A percentile compares a stretch with the other conserved stretches of the same genome.
phyloP scores from a whole-genome alignment of 257 asterid genomes.

The Solanum raphanifolium region DNA sequence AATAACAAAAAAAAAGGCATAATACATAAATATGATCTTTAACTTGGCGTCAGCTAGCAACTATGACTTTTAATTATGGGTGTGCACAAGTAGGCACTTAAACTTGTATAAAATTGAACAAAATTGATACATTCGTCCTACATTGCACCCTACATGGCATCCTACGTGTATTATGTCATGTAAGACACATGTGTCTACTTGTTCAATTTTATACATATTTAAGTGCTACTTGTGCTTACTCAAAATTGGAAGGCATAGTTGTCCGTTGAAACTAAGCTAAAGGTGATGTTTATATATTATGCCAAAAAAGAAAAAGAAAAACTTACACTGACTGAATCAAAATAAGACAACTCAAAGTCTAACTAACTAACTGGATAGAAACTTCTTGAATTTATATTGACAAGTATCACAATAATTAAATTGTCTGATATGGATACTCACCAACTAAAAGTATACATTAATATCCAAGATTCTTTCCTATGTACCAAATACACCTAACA shows the following conservation, averaged over 20 bases:
- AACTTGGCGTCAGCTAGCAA: rapidly evolving
- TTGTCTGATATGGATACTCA: neutral
- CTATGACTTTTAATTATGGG: too few species aligned
- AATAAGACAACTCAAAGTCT: neutral
- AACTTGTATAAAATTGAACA: too few species aligned
- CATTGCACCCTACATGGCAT: too few species aligned
- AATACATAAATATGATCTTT: too few species aligned
- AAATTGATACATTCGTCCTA: too few species aligned
- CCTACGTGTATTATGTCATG: too few species aligned
- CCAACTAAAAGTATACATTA: neutral
- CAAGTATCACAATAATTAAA: neutral
- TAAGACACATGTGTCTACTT: rapidly evolving
- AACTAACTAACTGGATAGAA: neutral
- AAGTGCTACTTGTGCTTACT: too few species aligned
- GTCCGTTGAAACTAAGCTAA: rapidly evolving
- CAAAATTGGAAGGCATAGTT: too few species aligned
- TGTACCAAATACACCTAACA: neutral
- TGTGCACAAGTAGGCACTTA: too few species aligned
- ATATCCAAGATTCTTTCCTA: neutral
- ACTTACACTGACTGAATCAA: neutral
- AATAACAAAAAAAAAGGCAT: neutral
- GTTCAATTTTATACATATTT: too few species aligned
- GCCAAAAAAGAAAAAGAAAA: neutral
- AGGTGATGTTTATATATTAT: too few species aligned
- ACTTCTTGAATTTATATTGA: neutral